Evolutionary conservation across 805 yeast genomes (phyloP).

Genomic region (Candida ovalis): DNA sequence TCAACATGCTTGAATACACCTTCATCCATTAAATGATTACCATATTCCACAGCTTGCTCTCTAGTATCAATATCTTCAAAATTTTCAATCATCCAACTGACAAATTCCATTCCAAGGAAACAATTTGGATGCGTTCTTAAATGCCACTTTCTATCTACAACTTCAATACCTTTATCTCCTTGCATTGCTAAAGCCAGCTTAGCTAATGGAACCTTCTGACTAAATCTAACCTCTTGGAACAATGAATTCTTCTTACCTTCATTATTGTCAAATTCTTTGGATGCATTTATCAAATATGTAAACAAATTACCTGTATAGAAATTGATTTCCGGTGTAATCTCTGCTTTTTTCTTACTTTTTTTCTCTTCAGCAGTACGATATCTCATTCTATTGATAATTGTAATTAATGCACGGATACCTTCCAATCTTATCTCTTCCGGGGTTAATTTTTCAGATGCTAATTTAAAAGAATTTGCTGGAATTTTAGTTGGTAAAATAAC

Average conservation of each 20-base stretch:
- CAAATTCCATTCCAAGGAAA: constrained; percentile 82
- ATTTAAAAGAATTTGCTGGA: constrained; percentile 46
- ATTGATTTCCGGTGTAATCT: constrained; percentile 65
- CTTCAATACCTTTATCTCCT: constrained; percentile 55
- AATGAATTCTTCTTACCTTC: constrained; percentile 17
- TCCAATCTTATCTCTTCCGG: constrained; percentile 92
- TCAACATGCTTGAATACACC: constrained; percentile 81
- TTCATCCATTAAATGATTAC: constrained; percentile 69
- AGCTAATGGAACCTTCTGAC: constrained; percentile 44
- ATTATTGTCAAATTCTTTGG: constrained; percentile 19
- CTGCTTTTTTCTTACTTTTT: constrained; percentile 37
- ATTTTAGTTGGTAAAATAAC: constrained; percentile 79
- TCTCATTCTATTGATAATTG: constrained; percentile 56
- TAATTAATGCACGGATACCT: constrained; percentile 70
- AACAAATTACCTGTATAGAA: constrained; percentile 87
- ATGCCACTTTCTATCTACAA: constrained; percentile 89
- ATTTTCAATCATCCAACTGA: constrained; percentile 76
- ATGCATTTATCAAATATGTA: constrained; percentile 48
- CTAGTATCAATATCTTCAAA: constrained; percentile 76
- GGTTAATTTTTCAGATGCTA: constrained; percentile 54
- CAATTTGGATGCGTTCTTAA: constrained; percentile 72
- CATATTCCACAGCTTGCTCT: constrained; percentile 80
- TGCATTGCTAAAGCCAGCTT: constrained; percentile 66
- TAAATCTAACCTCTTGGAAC: constrained; percentile 34
- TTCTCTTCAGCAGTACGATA: constrained; percentile 42